Conservation (phyloP, 1,284 basidiomycete genomes). For the Rhodotorula glutinis region DNA sequence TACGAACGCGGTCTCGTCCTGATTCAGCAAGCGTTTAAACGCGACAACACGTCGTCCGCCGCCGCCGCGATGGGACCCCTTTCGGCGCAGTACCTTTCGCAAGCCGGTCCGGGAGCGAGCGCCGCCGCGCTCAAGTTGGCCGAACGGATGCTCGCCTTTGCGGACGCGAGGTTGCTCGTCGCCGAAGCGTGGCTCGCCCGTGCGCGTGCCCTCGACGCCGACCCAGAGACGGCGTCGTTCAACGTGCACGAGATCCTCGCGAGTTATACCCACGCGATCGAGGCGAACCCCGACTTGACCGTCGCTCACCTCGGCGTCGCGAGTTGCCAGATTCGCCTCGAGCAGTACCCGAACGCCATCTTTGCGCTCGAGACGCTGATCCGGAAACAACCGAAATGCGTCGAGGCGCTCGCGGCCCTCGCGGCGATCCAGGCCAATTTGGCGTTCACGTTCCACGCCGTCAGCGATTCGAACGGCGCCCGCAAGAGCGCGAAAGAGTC, state of each 20-base stretch:
- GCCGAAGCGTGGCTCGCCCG: slow-evolving; percentile 74
- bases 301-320: slow-evolving; percentile 74
- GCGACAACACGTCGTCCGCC: slow-evolving; percentile 70
- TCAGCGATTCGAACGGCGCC: slow-evolving; percentile 63
- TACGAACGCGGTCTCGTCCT: slow-evolving; percentile 57
- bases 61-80: slow-evolving; percentile 72
- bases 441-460: slow-evolving; percentile 38
- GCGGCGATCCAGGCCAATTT: slow-evolving; percentile 75
- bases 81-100: slow-evolving; percentile 15
- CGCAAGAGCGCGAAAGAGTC: slow-evolving; percentile 70
- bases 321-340: slow-evolving; percentile 48
- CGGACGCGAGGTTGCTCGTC: slow-evolving; percentile 73
- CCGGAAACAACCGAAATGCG: slow-evolving; percentile 47
- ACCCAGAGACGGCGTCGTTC: slow-evolving; percentile 47
- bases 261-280: slow-evolving; percentile 70
- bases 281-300: slow-evolving; percentile 69
- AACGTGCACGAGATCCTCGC: slow-evolving; percentile 62
- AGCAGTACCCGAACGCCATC: slow-evolving; percentile 60
- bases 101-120: slow-evolving; percentile 53
- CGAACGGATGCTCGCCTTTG: slow-evolving; percentile 85
- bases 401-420: slow-evolving; percentile 82
- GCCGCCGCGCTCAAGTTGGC: slow-evolving; percentile 72
- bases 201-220: slow-evolving; percentile 72
- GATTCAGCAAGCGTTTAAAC: slow-evolving; percentile 69
- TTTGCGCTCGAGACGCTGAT: slow-evolving; percentile 81